phyloP scores from a whole-genome alignment of 2,329 filamentous ascomycete species.

The Cladophialophora immunda region DNA sequence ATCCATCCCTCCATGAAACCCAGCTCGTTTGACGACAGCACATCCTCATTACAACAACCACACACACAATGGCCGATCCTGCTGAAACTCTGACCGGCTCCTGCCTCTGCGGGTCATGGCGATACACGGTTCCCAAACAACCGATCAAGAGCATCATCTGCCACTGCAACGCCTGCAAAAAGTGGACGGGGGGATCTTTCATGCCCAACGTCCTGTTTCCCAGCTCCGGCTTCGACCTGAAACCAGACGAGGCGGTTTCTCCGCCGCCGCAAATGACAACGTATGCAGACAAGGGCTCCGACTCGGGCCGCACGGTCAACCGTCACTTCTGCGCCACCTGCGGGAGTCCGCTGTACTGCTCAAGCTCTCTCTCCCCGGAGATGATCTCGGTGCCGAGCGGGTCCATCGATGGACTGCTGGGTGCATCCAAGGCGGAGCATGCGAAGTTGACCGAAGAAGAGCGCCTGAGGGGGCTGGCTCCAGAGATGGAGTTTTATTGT shows the following conservation, averaged over 20 bases:
- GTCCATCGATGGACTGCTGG: slow-evolving; percentile 1
- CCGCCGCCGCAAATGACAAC: slow-evolving; percentile 1
- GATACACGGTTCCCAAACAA: slow-evolving; percentile 1
- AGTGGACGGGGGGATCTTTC: background rate
- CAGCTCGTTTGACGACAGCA: background rate
- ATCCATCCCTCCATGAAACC: background rate
- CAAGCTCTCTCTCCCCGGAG: background rate
- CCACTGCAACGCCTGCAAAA: slow-evolving; percentile 8
- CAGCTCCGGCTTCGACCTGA: background rate
- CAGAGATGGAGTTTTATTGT: slow-evolving; percentile 9
- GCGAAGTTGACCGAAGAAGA: slow-evolving; percentile 1
- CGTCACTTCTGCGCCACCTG: slow-evolving; percentile 1
- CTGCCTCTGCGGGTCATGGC: slow-evolving; percentile 1
- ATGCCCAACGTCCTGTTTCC: slow-evolving; percentile 1
- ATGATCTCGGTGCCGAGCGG: slow-evolving; percentile 4
- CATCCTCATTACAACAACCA: background rate
- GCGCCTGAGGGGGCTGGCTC: background rate
- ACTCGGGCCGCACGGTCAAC: slow-evolving; percentile 10
- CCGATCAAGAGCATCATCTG: slow-evolving; percentile 5
- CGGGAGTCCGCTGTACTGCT: slow-evolving; percentile 5
- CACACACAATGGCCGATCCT: background rate
- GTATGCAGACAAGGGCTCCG: background rate
- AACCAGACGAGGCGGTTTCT: background rate
- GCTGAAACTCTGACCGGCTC: background rate
- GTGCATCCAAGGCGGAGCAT: background rate